Percentiles rank a stretch among this genome's conserved stretches.
These are phyloP conservation scores for Penicillium sp. DNA, from an alignment of 2,329 filamentous ascomycete genomes.

Conservation along the genomic window DNA sequence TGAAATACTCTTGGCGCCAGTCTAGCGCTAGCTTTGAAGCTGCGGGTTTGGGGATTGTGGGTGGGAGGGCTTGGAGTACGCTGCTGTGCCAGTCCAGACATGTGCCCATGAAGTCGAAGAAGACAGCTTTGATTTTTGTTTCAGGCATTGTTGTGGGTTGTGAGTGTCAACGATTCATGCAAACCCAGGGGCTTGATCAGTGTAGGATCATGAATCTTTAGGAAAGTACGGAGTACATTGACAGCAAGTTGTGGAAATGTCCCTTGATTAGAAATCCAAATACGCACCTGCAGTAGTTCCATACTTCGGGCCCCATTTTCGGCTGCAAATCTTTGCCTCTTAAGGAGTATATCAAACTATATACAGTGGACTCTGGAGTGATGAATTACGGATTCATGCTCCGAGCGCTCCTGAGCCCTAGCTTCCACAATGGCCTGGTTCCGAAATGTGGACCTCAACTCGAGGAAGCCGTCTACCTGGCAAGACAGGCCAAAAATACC, in stretches of 20 bases:
- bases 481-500: too few species aligned
- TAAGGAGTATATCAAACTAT: too few species aligned
- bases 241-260: not conserved
- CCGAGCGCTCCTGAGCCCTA: too few species aligned
- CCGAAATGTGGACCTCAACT: too few species aligned
- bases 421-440: too few species aligned
- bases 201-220: too few species aligned
- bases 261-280: constrained; percentile 1
- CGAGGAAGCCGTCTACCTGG: too few species aligned
- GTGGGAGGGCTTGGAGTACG: constrained; percentile 38
- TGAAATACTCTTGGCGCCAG: constrained; percentile 53
- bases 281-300: too few species aligned
- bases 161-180: too few species aligned
- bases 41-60: constrained; percentile 28
- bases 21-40: constrained; percentile 46
- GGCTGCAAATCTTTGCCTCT: not conserved
- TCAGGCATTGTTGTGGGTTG: not conserved
- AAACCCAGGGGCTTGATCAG: too few species aligned
- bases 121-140: constrained; percentile 45
- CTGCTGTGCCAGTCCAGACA: constrained; percentile 54
- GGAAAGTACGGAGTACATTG: not conserved
- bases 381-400: not conserved
- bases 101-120: constrained; percentile 59
- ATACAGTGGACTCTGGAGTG: too few species aligned
- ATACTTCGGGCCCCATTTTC: too few species aligned